Base-by-base conservation (phyloP, 2,329 filamentous ascomycete species). In the Paradendryphiella salina region DNA sequence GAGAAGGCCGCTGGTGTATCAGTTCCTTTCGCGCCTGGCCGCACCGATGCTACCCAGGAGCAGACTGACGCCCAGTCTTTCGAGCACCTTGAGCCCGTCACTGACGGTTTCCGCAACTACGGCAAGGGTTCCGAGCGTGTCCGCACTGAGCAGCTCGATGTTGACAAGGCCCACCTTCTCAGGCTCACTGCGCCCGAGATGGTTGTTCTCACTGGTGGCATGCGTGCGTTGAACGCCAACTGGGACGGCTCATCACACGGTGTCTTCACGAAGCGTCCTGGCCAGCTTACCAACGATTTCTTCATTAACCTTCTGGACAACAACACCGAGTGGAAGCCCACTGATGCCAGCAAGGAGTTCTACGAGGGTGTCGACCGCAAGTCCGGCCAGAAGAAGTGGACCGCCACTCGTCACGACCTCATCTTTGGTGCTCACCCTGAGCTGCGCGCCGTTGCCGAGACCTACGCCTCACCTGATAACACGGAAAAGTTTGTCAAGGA, bases 41-140 rank as follows among this genome's bases (percentile, higher is more conserved):
- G 88, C 48, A 83, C 76, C 29, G 88, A 92, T 61, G 87, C 88
- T 20, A 79, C 84, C 0, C 81, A 87, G 71, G 85, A 89, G 66
- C 80, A 89, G 74, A 91, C 88, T 5, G 88, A 92, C 48, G 75
- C 80, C 15, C 67, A 81, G 58, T 84, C 85, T 1, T 85, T 89
- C 67, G 70, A 69, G 51, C 79, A 86, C 74, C 81, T 92, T 21
- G 82, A 90, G 77, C 87, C 88, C 1, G 60, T 77, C 23, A 81
- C 80, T n/a, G 88, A 92, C 57, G 87, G 86, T 5, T 91, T 92
- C 87, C 86, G 88, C 68, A 91, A 88, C 81, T 90, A 88, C 69
- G 87, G 87, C 65, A 78, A 81, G 59, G 82, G 82, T 1, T 84
- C 80, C 3, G 53, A 73, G 1, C 83, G 85, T 34, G 85, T 85